These are phyloP conservation scores for Planoprotostelium fungivorum DNA, from an alignment of 78 protist genomes.

Conservation along the genomic window DNA sequence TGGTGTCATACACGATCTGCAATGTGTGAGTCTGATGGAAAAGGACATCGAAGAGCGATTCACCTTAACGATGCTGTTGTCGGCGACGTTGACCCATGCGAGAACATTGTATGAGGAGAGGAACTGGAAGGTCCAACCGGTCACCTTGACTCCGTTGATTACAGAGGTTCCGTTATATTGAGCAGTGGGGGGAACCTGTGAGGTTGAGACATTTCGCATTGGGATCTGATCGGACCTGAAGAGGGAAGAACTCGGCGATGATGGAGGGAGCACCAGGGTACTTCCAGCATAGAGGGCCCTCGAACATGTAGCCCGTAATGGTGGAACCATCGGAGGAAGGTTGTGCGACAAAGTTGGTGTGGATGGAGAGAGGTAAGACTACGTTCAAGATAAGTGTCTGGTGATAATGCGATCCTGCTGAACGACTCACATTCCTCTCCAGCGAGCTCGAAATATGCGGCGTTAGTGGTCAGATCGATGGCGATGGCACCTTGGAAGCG, in stretches of 20 bases:
- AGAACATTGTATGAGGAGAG: not conserved
- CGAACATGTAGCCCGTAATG: not conserved
- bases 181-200: not conserved
- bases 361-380: not conserved
- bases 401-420: not conserved
- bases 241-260: not conserved
- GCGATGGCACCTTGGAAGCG: not conserved
- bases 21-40: not conserved
- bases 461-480: not conserved
- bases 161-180: not conserved
- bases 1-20: not conserved
- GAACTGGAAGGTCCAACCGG: not conserved
- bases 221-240: not conserved
- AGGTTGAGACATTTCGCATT: not conserved
- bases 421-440: not conserved
- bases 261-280: not conserved
- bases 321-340: not conserved
- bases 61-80: not conserved
- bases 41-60: no score
- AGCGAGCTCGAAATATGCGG: not conserved
- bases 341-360: not conserved
- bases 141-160: not conserved
- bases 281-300: not conserved
- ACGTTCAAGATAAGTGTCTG: not conserved
- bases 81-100: not conserved